Evolutionary conservation across 192 early-diverging fungal genomes (phyloP).

Genomic region (Gryganskiella cystojenkinii): DNA sequence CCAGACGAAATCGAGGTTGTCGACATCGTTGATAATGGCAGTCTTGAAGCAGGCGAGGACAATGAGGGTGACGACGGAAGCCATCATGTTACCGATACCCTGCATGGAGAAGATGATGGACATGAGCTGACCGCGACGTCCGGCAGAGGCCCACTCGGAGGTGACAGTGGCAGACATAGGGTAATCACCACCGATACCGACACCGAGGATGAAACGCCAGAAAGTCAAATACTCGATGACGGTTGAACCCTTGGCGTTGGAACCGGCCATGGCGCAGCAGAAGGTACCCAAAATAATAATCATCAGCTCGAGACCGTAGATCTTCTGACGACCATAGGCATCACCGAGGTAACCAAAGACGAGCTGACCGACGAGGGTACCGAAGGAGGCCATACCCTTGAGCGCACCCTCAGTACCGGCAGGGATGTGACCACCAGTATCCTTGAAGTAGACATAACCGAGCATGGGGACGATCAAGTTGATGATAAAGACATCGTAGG

Average conservation of each 20-base stretch:
- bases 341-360: slow-evolving; percentile 87
- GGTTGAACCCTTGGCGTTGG: slow-evolving; percentile 72
- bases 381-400: slow-evolving; percentile 89
- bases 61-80: slow-evolving; percentile 75
- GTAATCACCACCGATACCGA: slow-evolving; percentile 87
- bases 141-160: slow-evolving; percentile 87
- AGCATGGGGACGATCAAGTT: slow-evolving; percentile 93
- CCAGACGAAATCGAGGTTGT: slow-evolving; percentile 89
- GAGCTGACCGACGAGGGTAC: slow-evolving; percentile 94
- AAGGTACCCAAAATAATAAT: slow-evolving; percentile 92
- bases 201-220: slow-evolving; percentile 82
- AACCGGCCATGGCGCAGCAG: slow-evolving; percentile 80
- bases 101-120: slow-evolving; percentile 91
- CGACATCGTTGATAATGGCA: slow-evolving; percentile 67
- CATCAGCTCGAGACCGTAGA: slow-evolving; percentile 91
- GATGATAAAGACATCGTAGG: slow-evolving; percentile 97
- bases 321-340: slow-evolving; percentile 88
- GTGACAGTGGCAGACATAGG: slow-evolving; percentile 90
- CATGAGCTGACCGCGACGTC: slow-evolving; percentile 86
- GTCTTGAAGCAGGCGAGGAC: slow-evolving; percentile 75
- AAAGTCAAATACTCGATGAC: slow-evolving; percentile 69
- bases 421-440: slow-evolving; percentile 64
- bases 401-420: slow-evolving; percentile 73
- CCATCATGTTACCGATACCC: slow-evolving; percentile 86
- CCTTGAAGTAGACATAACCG: slow-evolving; percentile 74